A percentile compares a stretch with the other conserved stretches of the same genome.
Conservation (phyloP, 129 eudicot species). For the Solidago caesia region DNA sequence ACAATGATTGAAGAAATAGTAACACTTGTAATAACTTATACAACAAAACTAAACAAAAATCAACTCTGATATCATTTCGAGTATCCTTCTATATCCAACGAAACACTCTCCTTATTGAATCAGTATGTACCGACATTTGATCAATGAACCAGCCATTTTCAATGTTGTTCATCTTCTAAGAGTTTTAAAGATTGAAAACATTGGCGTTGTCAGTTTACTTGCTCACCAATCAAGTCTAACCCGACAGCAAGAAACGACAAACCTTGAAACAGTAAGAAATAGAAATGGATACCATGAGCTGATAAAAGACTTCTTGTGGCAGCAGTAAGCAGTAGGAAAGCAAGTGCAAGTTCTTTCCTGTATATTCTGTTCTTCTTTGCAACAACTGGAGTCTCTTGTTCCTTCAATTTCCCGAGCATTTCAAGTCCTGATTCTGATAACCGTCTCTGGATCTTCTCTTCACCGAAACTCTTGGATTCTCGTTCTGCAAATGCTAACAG, state of each 20-base stretch:
- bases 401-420: slow-evolving; percentile 66
- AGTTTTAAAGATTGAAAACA: neutral
- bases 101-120: slow-evolving; percentile 32
- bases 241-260: slow-evolving; percentile 81
- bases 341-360: slow-evolving; percentile 77
- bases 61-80: slow-evolving; percentile 29
- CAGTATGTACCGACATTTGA: slow-evolving; percentile 32
- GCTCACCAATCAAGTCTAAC: slow-evolving; percentile 87
- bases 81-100: slow-evolving; percentile 36
- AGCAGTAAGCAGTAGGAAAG: slow-evolving; percentile 81
- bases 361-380: slow-evolving; percentile 64
- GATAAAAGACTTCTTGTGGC: slow-evolving; percentile 87
- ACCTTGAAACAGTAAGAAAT: slow-evolving; percentile 88
- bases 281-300: slow-evolving; percentile 90
- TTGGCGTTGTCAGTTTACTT: slow-evolving; percentile 34
- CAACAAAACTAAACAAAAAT: slow-evolving; percentile 25
- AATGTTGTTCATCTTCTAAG: neutral
- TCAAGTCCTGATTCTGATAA: slow-evolving; percentile 87
- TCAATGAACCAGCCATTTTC: slow-evolving; percentile 5
- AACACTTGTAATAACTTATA: slow-evolving; percentile 33
- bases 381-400: slow-evolving; percentile 34
- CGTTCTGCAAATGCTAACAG: slow-evolving; percentile 66
- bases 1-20: slow-evolving; percentile 32
- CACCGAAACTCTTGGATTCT: slow-evolving; percentile 53
- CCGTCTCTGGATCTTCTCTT: slow-evolving; percentile 74